These are phyloP conservation scores for Fomitiporia mediterranea DNA, from an alignment of 1,284 basidiomycete species.

Conservation along the genomic window DNA sequence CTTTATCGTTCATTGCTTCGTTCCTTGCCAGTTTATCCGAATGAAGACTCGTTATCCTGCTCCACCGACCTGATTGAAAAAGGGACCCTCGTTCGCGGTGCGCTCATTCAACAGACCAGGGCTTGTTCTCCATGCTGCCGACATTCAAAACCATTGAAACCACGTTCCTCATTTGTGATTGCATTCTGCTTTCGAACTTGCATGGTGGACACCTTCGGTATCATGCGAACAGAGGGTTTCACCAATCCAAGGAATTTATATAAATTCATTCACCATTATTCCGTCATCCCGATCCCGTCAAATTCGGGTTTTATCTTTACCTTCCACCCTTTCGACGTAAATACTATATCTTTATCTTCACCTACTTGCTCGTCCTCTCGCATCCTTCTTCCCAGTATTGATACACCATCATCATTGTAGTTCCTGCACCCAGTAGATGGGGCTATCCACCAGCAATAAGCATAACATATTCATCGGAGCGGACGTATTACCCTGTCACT, in stretches of 20 bases:
- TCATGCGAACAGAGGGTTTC: background rate
- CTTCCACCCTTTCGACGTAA: conserved; percentile 2
- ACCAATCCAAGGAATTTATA: background rate
- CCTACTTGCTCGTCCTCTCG: background rate
- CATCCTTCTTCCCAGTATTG: conserved; percentile 5
- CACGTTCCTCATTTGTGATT: background rate
- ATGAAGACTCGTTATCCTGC: background rate
- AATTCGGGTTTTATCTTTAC: background rate
- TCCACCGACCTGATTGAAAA: background rate
- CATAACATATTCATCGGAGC: background rate
- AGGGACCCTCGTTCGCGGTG: background rate
- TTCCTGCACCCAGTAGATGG: background rate
- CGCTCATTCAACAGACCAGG: background rate
- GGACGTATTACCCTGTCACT: background rate
- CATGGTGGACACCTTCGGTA: background rate
- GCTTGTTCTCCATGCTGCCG: no score
- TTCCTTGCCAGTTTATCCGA: conserved; percentile 2
- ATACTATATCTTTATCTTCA: conserved; percentile 1
- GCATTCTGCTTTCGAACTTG: background rate
- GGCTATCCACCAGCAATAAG: conserved; percentile 1
- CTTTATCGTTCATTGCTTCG: conserved; percentile 11
- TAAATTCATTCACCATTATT: no score
- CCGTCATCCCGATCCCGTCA: no score
- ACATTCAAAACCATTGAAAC: no score
- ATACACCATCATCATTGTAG: conserved; percentile 17